Percentiles rank a stretch among this genome's conserved stretches.
These are phyloP conservation scores for Colletotrichum endophyticum DNA, from an alignment of 2,329 filamentous ascomycete species.

Conservation along the genomic window DNA sequence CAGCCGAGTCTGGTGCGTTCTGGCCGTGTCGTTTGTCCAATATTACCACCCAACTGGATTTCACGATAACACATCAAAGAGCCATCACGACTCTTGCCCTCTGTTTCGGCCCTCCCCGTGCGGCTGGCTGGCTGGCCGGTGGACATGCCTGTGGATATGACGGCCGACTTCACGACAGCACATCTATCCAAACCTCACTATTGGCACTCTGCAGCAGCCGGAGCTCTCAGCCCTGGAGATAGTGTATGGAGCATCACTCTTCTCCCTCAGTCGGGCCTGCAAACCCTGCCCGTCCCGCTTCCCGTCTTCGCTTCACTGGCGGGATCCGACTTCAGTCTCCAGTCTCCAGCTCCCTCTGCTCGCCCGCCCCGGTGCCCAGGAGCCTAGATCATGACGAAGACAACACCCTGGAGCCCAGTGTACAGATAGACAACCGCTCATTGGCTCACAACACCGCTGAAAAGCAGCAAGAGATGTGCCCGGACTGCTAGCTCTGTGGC, in stretches of 20 bases:
- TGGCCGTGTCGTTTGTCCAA: not conserved
- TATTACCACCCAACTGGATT: not conserved
- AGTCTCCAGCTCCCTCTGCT: not conserved
- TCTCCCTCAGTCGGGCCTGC: not conserved
- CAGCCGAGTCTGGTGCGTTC: not conserved
- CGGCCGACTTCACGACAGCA: not conserved
- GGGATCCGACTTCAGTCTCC: not conserved
- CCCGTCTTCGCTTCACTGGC: not conserved
- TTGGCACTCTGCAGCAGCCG: constrained; percentile 9
- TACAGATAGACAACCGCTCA: not conserved
- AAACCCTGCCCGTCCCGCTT: not conserved
- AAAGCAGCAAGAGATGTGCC: constrained; percentile 20
- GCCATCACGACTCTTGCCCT: not conserved
- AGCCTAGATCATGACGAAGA: not conserved
- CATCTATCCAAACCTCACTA: constrained; percentile 7
- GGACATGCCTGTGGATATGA: not conserved
- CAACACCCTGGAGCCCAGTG: not conserved
- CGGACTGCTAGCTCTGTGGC: constrained; percentile 7
- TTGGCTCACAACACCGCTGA: not conserved
- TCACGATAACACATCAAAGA: not conserved
- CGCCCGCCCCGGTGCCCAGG: not conserved
- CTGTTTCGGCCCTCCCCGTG: not conserved
- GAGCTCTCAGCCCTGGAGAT: not conserved
- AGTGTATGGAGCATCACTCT: not conserved
- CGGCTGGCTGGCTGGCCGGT: not conserved